Evolutionary conservation across 768 basidiomycete genomes (phyloP).

Genomic region (Phaeotremella skinneri): DNA sequence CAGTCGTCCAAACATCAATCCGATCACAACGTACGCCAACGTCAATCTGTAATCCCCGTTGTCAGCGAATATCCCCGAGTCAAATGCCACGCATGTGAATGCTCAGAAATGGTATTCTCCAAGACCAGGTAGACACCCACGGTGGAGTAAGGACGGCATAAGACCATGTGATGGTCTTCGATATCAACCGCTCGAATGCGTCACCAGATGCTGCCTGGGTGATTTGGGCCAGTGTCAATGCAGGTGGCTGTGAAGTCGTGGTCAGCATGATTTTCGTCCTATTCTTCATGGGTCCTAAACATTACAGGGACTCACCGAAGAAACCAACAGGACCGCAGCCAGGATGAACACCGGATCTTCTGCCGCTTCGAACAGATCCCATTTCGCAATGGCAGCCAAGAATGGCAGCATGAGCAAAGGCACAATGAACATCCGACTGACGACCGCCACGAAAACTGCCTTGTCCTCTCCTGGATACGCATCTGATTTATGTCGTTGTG

Average conservation of each 20-base stretch:
- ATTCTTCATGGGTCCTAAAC: not conserved
- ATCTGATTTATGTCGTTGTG: conserved; percentile 10
- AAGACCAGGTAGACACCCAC: conserved; percentile 29
- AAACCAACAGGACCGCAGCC: conserved; percentile 75
- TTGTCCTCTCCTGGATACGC: conserved; percentile 65
- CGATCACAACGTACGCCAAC: conserved; percentile 71
- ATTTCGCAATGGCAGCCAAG: conserved; percentile 62
- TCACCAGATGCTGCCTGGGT: conserved; percentile 81
- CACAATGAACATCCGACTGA: conserved; percentile 81
- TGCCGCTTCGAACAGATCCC: conserved; percentile 51
- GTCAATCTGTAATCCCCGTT: conserved; percentile 54
- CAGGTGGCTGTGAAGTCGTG: conserved; percentile 66
- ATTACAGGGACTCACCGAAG: conserved; percentile 53
- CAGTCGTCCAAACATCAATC: conserved; percentile 56
- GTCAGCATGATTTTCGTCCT: conserved; percentile 6
- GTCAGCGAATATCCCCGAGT: not conserved
- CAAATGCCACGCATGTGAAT: not conserved
- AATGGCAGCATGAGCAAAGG: conserved; percentile 75
- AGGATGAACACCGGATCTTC: conserved; percentile 64
- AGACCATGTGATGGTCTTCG: conserved; percentile 87
- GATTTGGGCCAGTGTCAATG: conserved; percentile 72
- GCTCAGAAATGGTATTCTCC: not conserved
- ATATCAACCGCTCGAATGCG: conserved; percentile 86
- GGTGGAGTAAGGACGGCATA: conserved; percentile 87
- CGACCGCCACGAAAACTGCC: conserved; percentile 78